These are phyloP conservation scores for Paramecium sonneborni DNA, from an alignment of 73 alveolate species.

Conservation along the genomic window DNA sequence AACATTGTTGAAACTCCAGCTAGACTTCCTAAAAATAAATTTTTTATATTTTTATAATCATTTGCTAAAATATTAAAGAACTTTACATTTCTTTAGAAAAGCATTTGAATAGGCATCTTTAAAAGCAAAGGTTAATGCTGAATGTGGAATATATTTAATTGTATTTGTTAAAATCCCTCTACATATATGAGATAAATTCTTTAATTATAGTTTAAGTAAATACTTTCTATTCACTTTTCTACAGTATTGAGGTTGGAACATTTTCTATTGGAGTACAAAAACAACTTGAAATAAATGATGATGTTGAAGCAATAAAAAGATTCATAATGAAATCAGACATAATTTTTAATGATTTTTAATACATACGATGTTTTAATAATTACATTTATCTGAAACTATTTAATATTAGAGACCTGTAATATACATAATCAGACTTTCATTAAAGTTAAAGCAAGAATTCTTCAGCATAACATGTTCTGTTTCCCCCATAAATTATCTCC, in stretches of 20 bases:
- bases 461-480: background rate
- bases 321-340: background rate
- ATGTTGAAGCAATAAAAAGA: background rate
- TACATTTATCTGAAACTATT: too few relatives aligned
- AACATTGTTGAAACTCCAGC: conserved; percentile 91
- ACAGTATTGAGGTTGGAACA: background rate
- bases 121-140: conserved; percentile 93
- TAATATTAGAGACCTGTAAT: too few relatives aligned
- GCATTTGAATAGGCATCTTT: conserved; percentile 83
- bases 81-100: conserved; percentile 55
- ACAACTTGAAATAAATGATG: background rate
- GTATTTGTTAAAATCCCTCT: conserved; percentile 92
- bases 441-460: background rate
- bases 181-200: conserved; percentile 88
- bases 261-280: background rate
- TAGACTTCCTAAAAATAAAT: conserved; percentile 88
- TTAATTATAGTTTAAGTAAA: background rate
- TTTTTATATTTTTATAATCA: conserved; percentile 1
- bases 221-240: background rate
- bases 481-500: background rate
- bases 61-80: background rate
- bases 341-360: background rate
- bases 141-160: conserved; percentile 84
- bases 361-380: too few relatives aligned
- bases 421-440: too few relatives aligned